A percentile compares a stretch with the other conserved stretches of the same genome.
Conservation (phyloP, 2,329 filamentous ascomycete species). For the Aspergillus jensenii region DNA sequence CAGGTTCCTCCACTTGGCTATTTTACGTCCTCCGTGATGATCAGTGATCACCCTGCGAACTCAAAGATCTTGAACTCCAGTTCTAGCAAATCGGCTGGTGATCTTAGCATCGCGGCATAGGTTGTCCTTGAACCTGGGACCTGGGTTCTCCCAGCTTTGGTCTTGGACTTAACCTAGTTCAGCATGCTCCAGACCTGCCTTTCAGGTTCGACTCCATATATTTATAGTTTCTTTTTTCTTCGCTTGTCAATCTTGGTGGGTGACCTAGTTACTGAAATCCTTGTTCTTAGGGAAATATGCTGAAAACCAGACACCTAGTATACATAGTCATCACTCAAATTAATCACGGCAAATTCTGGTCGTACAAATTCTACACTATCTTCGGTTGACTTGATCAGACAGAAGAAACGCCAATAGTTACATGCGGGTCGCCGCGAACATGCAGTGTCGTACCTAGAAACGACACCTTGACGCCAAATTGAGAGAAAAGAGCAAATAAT, state of each 20-base stretch:
- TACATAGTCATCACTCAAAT: background rate
- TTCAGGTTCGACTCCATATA: background rate
- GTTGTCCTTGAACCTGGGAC: no score
- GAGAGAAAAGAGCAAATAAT: constrained; percentile 13
- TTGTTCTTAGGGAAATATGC: background rate
- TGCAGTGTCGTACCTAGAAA: constrained; percentile 20
- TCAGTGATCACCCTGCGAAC: constrained; percentile 4
- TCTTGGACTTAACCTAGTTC: no score
- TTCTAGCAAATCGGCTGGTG: background rate
- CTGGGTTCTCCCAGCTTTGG: no score
- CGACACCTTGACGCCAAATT: constrained; percentile 17
- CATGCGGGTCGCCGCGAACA: constrained; percentile 24
- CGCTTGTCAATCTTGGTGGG: background rate
- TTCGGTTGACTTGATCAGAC: constrained; percentile 15
- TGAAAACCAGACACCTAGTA: background rate
- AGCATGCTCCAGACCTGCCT: background rate
- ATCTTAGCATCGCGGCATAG: background rate
- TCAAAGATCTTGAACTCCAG: background rate
- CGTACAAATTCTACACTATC: constrained; percentile 15
- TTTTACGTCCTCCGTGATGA: constrained; percentile 1
- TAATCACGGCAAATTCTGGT: constrained; percentile 7
- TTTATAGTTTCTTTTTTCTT: background rate
- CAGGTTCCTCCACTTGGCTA: background rate
- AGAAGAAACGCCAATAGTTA: constrained; percentile 22
- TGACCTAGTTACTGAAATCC: background rate